Conservation (phyloP, 768 basidiomycete species). For the Chalciporus pseudorubinellus region DNA sequence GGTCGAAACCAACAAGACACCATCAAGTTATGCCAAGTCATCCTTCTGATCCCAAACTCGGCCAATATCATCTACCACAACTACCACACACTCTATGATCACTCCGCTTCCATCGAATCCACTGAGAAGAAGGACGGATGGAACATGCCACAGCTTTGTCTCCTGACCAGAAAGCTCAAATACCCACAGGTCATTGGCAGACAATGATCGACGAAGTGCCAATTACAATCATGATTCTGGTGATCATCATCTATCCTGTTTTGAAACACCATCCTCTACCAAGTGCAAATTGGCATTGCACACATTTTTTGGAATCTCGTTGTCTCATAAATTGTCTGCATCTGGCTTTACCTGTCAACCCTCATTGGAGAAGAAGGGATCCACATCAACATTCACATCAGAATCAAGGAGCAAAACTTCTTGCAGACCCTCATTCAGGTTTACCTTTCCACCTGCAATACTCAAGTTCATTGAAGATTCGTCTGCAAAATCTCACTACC, state of each 20-base stretch:
- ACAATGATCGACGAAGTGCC: constrained; percentile 14
- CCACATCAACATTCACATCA: constrained; percentile 24
- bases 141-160: constrained; percentile 17
- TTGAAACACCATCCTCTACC: constrained; percentile 29
- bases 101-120: constrained; percentile 53
- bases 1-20: no score
- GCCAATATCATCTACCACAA: constrained; percentile 64
- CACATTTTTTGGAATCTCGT: constrained; percentile 30
- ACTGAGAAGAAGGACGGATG: constrained; percentile 16
- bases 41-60: constrained; percentile 50
- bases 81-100: constrained; percentile 58
- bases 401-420: constrained; percentile 15
- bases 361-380: constrained; percentile 22
- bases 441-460: constrained; percentile 30
- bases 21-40: constrained; percentile 36
- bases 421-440: constrained; percentile 32
- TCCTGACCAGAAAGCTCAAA: constrained; percentile 12
- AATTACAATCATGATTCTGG: constrained; percentile 14
- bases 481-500: constrained; percentile 17
- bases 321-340: constrained; percentile 26
- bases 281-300: constrained; percentile 21
- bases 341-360: constrained; percentile 18
- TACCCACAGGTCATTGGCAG: constrained; percentile 6
- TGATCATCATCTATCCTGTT: constrained; percentile 22
- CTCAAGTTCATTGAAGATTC: constrained; percentile 28